Evolutionary conservation across 2,329 filamentous ascomycete species (phyloP).

Genomic region (Teratosphaeria destructans): DNA sequence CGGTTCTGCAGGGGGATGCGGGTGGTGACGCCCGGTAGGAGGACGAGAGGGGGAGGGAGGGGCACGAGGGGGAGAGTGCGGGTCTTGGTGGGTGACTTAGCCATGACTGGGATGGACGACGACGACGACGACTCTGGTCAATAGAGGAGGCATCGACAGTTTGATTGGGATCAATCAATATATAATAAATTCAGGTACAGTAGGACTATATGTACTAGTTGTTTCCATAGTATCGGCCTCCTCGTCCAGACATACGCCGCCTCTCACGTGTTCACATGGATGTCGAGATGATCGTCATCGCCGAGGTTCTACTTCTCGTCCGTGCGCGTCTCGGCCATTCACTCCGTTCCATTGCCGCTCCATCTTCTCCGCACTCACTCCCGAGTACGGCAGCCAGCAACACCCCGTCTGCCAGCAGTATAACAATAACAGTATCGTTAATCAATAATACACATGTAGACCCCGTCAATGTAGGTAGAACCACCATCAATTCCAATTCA

Average conservation of each 20-base stretch:
- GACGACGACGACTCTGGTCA: no score
- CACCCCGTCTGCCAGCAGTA: not conserved
- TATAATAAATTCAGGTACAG: not conserved
- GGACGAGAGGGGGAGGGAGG: slow-evolving; percentile 66
- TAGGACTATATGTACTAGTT: not conserved
- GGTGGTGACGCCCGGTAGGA: slow-evolving; percentile 76
- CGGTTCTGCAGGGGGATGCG: slow-evolving; percentile 76
- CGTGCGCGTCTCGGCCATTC: not conserved
- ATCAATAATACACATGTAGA: no score
- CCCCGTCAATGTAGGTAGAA: no score
- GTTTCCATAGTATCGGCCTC: not conserved
- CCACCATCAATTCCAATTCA: no score
- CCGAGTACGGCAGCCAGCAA: not conserved
- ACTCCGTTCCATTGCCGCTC: not conserved
- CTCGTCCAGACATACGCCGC: not conserved
- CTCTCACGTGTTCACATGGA: not conserved
- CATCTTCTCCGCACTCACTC: not conserved
- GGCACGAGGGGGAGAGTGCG: slow-evolving; percentile 62
- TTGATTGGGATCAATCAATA: not conserved
- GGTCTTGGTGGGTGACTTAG: slow-evolving; percentile 1
- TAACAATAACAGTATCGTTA: not conserved
- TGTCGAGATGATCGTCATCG: not conserved
- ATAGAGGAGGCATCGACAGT: not conserved
- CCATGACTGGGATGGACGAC: not conserved
- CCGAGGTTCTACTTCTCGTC: not conserved